These are phyloP conservation scores for Allium sativum DNA, from an alignment of 106 monocot species.

Conservation along the genomic window DNA sequence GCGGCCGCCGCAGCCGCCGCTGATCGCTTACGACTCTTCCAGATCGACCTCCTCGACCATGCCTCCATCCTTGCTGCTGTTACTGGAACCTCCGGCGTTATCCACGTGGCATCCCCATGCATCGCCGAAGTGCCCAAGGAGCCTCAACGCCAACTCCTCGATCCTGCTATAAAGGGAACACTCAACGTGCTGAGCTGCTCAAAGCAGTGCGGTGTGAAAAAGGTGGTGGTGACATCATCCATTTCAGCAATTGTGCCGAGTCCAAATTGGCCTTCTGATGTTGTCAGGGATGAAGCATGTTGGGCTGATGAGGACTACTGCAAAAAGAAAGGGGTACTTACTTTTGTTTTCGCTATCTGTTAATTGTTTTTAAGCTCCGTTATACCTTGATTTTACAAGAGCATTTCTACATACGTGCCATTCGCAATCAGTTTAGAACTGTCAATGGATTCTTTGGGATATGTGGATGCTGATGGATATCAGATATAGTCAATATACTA, in stretches of 20 bases:
- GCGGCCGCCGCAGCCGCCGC: conserved; percentile 25
- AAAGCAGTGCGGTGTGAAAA: conserved; percentile 38
- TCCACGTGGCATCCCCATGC: conserved; percentile 69
- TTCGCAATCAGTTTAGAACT: no score
- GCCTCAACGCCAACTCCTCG: conserved; percentile 64
- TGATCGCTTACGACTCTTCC: conserved; percentile 34
- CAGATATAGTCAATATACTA: no score
- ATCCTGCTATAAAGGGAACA: conserved; percentile 88
- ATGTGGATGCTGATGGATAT: no score
- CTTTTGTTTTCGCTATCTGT: no score
- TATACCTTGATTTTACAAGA: no score
- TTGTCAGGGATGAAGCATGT: conserved; percentile 22
- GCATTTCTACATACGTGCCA: no score
- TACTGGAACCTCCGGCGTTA: conserved; percentile 36
- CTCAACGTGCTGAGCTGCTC: conserved; percentile 78
- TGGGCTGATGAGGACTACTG: conserved; percentile 31
- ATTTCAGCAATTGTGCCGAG: background rate
- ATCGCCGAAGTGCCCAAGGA: conserved; percentile 52
- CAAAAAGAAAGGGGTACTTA: conserved; percentile 13
- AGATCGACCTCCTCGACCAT: conserved; percentile 46
- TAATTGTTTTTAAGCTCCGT: no score
- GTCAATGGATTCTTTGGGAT: no score
- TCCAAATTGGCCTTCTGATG: conserved; percentile 19
- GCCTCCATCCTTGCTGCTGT: conserved; percentile 35
- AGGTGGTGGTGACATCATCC: conserved; percentile 25